These are phyloP conservation scores for Parathielavia appendiculata DNA, from an alignment of 495 filamentous ascomycete species.

Conservation along the genomic window DNA sequence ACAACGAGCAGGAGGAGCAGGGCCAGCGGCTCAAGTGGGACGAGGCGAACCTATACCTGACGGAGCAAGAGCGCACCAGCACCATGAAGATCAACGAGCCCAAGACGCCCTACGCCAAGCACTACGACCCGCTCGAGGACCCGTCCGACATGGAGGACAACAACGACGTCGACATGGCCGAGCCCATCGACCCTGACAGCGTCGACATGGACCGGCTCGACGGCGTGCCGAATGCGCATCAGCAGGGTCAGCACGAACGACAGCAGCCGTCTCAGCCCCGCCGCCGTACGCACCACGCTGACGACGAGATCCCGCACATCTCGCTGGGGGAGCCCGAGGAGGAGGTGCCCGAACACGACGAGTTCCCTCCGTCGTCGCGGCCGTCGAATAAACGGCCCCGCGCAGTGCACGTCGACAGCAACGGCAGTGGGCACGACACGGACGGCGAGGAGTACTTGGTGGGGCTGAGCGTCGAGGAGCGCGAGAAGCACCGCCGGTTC, in stretches of 20 bases:
- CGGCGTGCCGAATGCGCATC: conserved; percentile 23
- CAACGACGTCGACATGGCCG: conserved; percentile 63
- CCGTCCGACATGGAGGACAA: conserved; percentile 43
- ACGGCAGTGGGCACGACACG: conserved; percentile 49
- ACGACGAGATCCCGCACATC: conserved; percentile 81
- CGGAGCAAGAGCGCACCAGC: conserved; percentile 86
- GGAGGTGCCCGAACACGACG: conserved; percentile 47
- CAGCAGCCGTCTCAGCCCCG: conserved; percentile 4
- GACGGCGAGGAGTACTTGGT: conserved; percentile 51
- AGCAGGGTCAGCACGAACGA: conserved; percentile 3
- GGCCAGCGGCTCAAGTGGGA: conserved; percentile 90
- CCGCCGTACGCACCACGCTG: conserved; percentile 14
- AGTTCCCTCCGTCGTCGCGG: conserved; percentile 8
- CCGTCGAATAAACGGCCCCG: conserved; percentile 35
- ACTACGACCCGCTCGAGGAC: conserved; percentile 86
- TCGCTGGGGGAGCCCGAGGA: conserved; percentile 95
- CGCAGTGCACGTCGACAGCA: conserved; percentile 64
- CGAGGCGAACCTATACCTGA: conserved; percentile 91
- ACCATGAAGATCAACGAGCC: conserved; percentile 99
- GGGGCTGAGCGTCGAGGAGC: conserved; percentile 67
- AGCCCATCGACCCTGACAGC: conserved; percentile 31
- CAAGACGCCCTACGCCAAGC: conserved; percentile 90
- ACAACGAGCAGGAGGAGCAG: conserved; percentile 38
- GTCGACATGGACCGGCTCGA: conserved; percentile 35
- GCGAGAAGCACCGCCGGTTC: conserved; percentile 84